phyloP scores from a whole-genome alignment of 768 basidiomycete species.

The Leccinellum luteum region DNA sequence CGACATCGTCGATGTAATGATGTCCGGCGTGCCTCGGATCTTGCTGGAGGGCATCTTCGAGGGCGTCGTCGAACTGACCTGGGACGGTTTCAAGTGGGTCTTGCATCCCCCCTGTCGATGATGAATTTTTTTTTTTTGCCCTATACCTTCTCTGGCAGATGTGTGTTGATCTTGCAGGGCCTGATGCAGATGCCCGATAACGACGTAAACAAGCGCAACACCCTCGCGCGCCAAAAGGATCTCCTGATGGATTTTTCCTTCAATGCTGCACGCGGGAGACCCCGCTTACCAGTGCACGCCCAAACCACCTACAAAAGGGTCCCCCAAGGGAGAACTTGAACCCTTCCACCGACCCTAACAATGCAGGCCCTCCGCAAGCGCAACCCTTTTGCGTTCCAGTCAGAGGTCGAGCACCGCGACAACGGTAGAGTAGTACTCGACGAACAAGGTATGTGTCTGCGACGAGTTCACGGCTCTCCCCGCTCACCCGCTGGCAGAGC shows the following conservation, averaged over 20 bases:
- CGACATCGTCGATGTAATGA: slow-evolving; percentile 44
- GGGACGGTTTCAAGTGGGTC: slow-evolving; percentile 32
- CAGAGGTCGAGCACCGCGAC: slow-evolving; percentile 27
- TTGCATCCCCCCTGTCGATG: background rate
- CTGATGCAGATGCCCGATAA: background rate
- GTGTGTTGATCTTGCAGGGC: background rate
- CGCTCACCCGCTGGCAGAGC: slow-evolving; percentile 42
- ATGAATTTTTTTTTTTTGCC: background rate
- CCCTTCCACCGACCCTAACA: background rate
- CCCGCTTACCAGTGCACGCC: background rate
- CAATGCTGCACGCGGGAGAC: background rate
- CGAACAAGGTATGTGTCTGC: slow-evolving; percentile 45
- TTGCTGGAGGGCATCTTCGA: slow-evolving; percentile 28
- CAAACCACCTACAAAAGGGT: slow-evolving; percentile 8
- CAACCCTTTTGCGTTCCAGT: slow-evolving; percentile 41
- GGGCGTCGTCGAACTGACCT: slow-evolving; percentile 66
- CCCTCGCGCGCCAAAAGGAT: slow-evolving; percentile 10
- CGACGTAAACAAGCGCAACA: slow-evolving; percentile 18
- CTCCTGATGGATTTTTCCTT: background rate
- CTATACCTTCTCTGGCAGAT: background rate
- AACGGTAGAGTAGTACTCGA: slow-evolving; percentile 40
- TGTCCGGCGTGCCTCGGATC: slow-evolving; percentile 27
- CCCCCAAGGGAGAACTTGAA: slow-evolving; percentile 1
- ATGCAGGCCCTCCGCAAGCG: slow-evolving; percentile 42
- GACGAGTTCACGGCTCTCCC: background rate